These are phyloP conservation scores for Phyllosticta citriasiana DNA, from an alignment of 2,329 filamentous ascomycete genomes.

Conservation along the genomic window DNA sequence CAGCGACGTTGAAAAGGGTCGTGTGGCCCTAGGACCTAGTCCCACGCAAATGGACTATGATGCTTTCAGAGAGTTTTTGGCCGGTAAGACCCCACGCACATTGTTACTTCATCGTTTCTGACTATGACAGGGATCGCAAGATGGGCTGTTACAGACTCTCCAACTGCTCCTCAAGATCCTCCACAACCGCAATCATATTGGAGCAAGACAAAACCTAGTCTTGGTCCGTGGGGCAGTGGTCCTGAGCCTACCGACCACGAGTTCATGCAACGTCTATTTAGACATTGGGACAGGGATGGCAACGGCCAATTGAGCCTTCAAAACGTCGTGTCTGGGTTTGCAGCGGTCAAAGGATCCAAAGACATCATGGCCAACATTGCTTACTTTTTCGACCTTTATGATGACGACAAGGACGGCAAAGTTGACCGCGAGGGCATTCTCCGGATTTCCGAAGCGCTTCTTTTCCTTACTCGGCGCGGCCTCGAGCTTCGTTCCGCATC, in stretches of 20 bases:
- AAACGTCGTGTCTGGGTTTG: conserved; percentile 83
- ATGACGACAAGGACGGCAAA: conserved; percentile 81
- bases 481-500: conserved; percentile 67
- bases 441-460: conserved; percentile 81
- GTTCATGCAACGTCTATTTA: conserved; percentile 81
- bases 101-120: background rate
- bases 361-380: conserved; percentile 98
- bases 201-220: conserved; percentile 29
- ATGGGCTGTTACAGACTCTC: conserved; percentile 88
- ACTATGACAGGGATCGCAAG: conserved; percentile 56
- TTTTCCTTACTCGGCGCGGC: conserved; percentile 85
- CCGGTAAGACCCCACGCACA: conserved; percentile 31
- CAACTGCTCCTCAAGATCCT: conserved; percentile 48
- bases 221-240: conserved; percentile 48
- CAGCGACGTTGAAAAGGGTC: conserved; percentile 62
- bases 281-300: conserved; percentile 74
- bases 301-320: conserved; percentile 73
- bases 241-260: conserved; percentile 83
- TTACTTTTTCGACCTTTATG: conserved; percentile 96
- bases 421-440: conserved; percentile 94
- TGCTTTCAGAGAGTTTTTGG: conserved; percentile 87
- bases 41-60: conserved; percentile 96
- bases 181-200: conserved; percentile 49
- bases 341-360: conserved; percentile 80
- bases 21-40: conserved; percentile 80